Base-by-base conservation (phyloP, 345 rosid species). In the Populus euphratica region DNA sequence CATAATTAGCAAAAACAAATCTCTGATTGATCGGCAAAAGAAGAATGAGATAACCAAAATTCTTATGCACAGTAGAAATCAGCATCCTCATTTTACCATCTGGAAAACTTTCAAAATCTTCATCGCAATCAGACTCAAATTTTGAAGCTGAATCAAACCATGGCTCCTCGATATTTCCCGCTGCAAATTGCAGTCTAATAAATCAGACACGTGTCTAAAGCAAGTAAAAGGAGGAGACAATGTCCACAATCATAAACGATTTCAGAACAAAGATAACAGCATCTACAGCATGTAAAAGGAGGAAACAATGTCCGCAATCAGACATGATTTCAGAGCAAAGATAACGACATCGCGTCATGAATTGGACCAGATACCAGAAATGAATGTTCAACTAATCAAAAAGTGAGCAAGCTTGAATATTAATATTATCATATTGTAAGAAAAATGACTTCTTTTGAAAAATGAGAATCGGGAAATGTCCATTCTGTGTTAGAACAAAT, bases 51-150 rank as follows among this genome's bases (percentile, higher is more conserved):
- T 17, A 76, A 41, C 18, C 23, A 41, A 54, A 74, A 76, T 38
- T 25, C 17, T 77, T 44, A 70, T 17, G 61, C 20, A 50, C 23
- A 61, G 73, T 11, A 39, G 65, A 76, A 0, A 8, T 25, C 52
- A 67, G 50, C 47, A 73, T 73, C 33, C 41, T 73, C 35, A 73
- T 62, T 62, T 47, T 78, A 82, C 85, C 82, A 38, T 82, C 85
- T 2, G 78, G 72, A 68, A 82, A 69, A 56, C 85, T 82, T 68
- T 82, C 73, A 49, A 64, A 82, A 78, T 82, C 85, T 61, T 78
- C 81, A 5, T 82, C 85, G 35, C 79, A 65, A 67, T 82, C 85
- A 29, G 85, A 82, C 38, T 82, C 85, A 29, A 79, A 78, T 75
- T 47, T 44, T 54, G 81, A 67, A 52, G 36, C 23, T 20, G 85